A percentile compares a stretch with the other conserved stretches of the same genome.
These are phyloP conservation scores for Esteya vermicola DNA, from an alignment of 2,329 filamentous ascomycete genomes.

Conservation along the genomic window DNA sequence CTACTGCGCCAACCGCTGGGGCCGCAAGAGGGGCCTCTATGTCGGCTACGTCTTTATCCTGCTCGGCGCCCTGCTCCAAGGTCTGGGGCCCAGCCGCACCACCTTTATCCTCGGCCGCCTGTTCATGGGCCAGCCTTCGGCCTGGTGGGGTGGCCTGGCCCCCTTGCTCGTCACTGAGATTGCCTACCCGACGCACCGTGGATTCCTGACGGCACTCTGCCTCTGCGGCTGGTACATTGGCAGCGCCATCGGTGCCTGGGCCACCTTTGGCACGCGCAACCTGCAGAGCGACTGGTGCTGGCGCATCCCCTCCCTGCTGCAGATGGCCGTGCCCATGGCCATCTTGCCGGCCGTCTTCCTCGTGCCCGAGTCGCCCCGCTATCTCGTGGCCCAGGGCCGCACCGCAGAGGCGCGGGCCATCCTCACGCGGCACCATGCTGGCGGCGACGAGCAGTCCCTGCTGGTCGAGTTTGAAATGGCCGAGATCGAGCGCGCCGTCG, in stretches of 20 bases:
- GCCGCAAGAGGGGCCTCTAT: conserved; percentile 23
- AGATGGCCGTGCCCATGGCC: conserved; percentile 22
- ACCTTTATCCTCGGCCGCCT: conserved; percentile 18
- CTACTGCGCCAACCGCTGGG: conserved; percentile 16
- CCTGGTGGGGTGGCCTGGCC: conserved; percentile 1
- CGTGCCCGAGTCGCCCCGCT: conserved; percentile 5
- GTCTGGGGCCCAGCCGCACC: conserved; percentile 12
- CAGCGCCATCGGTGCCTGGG: conserved; percentile 18
- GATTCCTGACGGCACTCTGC: conserved; percentile 5
- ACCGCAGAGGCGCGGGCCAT: conserved; percentile 11
- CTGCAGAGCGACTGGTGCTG: conserved; percentile 32
- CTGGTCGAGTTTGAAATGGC: conserved; percentile 35
- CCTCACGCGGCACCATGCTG: conserved; percentile 19
- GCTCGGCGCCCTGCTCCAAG: conserved; percentile 18
- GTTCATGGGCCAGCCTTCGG: conserved; percentile 14
- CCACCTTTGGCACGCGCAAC: conserved; percentile 15
- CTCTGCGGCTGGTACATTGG: conserved; percentile 13
- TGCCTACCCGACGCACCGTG: conserved; percentile 8
- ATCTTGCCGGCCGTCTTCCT: conserved; percentile 3
- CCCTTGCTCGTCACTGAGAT: conserved; percentile 8
- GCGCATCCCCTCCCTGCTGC: conserved; percentile 42
- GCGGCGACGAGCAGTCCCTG: conserved; percentile 18
- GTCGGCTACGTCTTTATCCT: conserved; percentile 19
- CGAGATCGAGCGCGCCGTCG: conserved; percentile 3
- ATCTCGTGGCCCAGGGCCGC: conserved; percentile 9